Percentiles rank a stretch among this genome's conserved stretches.
Evolutionary conservation across 208 protist species (phyloP).

Genomic region (Herpetomonas muscarum): DNA sequence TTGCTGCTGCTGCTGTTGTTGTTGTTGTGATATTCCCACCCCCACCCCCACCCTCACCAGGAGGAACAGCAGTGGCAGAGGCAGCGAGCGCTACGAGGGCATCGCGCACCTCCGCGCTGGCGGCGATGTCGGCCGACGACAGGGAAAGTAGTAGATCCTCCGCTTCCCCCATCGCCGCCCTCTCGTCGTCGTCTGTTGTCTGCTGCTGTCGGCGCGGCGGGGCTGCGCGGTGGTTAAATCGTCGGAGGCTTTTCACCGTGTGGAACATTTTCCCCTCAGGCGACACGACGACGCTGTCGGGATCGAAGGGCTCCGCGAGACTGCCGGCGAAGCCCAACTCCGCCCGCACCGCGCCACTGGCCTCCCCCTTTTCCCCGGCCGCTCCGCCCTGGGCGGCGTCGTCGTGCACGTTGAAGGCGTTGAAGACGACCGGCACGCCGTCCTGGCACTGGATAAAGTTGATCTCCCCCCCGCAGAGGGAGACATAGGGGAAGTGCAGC

Average conservation of each 20-base stretch:
- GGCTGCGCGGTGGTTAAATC: neutral
- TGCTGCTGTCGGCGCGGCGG: neutral
- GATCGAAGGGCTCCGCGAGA: conserved; percentile 17
- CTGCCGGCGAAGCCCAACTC: conserved; percentile 18
- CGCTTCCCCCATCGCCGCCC: no score
- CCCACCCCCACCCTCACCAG: neutral
- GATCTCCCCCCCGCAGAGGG: conserved; percentile 22
- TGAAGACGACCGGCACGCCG: conserved; percentile 32
- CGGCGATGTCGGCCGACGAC: no score
- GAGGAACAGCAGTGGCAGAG: neutral
- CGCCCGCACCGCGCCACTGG: neutral
- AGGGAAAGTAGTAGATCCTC: no score
- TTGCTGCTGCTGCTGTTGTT: neutral
- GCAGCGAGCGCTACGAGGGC: no score
- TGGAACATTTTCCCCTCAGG: conserved; percentile 29
- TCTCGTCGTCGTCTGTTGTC: neutral
- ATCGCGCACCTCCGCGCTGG: no score
- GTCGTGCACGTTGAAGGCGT: conserved; percentile 5
- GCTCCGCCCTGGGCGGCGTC: neutral
- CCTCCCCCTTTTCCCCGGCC: neutral
- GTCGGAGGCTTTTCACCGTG: conserved; percentile 14
- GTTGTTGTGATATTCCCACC: neutral
- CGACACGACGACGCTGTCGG: conserved; percentile 12
- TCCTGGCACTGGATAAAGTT: conserved; percentile 40
- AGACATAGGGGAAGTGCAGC: conserved; percentile 33